phyloP scores from a whole-genome alignment of 1,284 basidiomycete genomes.

The Leccinum variabile region DNA sequence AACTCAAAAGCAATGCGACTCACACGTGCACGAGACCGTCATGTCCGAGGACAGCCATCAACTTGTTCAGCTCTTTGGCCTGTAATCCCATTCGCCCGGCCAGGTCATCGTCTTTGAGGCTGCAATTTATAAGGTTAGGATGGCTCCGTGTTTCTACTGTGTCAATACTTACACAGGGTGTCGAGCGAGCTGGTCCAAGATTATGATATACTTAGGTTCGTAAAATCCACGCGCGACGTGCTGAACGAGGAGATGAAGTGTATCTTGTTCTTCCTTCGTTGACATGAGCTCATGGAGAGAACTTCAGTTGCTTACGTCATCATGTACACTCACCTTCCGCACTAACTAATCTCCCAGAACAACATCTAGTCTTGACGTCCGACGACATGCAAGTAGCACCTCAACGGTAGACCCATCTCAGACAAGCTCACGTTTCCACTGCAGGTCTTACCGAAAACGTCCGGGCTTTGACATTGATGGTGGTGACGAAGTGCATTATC shows the following conservation, averaged over 20 bases:
- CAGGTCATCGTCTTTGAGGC: constrained; percentile 90
- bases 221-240: constrained; percentile 94
- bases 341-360: too few relatives aligned
- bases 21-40: constrained; percentile 86
- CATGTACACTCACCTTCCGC: not conserved
- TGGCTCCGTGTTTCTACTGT: constrained; percentile 21
- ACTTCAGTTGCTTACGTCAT: not conserved
- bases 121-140: constrained; percentile 35
- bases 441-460: constrained; percentile 38
- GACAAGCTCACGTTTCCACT: constrained; percentile 25
- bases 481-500: constrained; percentile 81
- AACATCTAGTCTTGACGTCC: not conserved
- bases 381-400: constrained; percentile 30
- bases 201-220: constrained; percentile 87
- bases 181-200: constrained; percentile 90
- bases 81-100: constrained; percentile 85
- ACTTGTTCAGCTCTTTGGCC: constrained; percentile 91
- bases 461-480: constrained; percentile 63
- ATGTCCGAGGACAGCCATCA: constrained; percentile 83
- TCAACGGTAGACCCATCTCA: not conserved
- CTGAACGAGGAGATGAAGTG: constrained; percentile 81
- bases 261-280: constrained; percentile 73
- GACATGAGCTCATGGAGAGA: constrained; percentile 44
- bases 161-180: constrained; percentile 83
- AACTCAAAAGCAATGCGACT: constrained; percentile 35